Percentiles rank a stretch among this genome's conserved stretches.
Evolutionary conservation across 2,329 filamentous ascomycete species (phyloP).

Genomic region (Xylariaceae sp.): DNA sequence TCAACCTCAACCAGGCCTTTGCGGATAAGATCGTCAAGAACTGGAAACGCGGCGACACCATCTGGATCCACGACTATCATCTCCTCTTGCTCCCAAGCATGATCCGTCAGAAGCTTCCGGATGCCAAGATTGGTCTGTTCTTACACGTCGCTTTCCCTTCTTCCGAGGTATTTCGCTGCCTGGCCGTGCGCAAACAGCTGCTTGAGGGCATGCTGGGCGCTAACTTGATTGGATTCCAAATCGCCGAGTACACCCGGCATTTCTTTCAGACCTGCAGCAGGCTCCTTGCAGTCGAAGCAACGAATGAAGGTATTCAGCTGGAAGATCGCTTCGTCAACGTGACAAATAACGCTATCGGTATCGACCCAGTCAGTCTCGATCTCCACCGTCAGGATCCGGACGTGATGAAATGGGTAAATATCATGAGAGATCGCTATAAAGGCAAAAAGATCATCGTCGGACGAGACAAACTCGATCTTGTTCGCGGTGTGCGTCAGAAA

Average conservation of each 20-base stretch:
- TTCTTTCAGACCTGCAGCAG: conserved; percentile 95
- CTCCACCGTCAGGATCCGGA: conserved; percentile 65
- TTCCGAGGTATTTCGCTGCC: conserved; percentile 89
- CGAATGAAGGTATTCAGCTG: conserved; percentile 78
- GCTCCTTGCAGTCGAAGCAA: conserved; percentile 83
- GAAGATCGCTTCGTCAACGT: conserved; percentile 94
- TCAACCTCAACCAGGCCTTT: conserved; percentile 87
- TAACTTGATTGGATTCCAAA: conserved; percentile 90
- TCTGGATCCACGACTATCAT: conserved; percentile 97
- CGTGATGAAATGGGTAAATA: conserved; percentile 72
- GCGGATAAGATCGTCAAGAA: conserved; percentile 84
- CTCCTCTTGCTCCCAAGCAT: conserved; percentile 82
- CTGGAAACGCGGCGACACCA: conserved; percentile 87
- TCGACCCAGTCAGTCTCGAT: conserved; percentile 73
- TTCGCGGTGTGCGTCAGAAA: conserved; percentile 90
- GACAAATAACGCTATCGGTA: conserved; percentile 78
- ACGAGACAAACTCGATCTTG: conserved; percentile 87
- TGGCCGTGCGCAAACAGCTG: conserved; percentile 80
- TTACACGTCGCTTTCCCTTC: conserved; percentile 93
- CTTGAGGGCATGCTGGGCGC: conserved; percentile 90
- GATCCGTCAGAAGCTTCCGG: conserved; percentile 82
- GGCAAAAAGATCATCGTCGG: conserved; percentile 89
- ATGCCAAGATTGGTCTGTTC: conserved; percentile 95
- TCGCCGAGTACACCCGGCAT: conserved; percentile 85
- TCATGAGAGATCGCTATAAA: conserved; percentile 76